A percentile compares a stretch with the other conserved stretches of the same genome.
Evolutionary conservation across 1,139 yeast species (phyloP).

Genomic region (Candida sp.): DNA sequence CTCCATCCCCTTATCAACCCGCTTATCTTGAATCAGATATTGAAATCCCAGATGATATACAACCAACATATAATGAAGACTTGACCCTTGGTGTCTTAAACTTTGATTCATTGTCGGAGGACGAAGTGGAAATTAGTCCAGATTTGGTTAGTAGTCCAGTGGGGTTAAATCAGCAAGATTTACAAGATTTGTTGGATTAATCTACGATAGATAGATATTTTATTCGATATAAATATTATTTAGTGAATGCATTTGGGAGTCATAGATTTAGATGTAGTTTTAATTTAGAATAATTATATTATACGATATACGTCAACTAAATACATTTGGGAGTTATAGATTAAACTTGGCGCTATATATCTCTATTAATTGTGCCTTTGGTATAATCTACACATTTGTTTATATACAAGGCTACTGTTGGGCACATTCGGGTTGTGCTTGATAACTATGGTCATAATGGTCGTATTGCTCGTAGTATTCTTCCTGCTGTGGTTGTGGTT

Average conservation of each 20-base stretch:
- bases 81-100: conserved; percentile 11
- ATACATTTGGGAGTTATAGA: neutral
- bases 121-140: neutral
- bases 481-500: conserved; percentile 6
- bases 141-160: conserved; percentile 5
- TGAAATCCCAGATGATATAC: conserved; percentile 6
- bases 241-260: conserved; percentile 2
- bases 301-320: neutral
- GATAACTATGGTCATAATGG: conserved; percentile 7
- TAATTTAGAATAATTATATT: neutral
- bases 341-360: too few relatives aligned
- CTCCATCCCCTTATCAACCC: conserved; percentile 30
- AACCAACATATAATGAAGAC: conserved; percentile 8
- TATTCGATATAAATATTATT: neutral
- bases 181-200: conserved; percentile 35
- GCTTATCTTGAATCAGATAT: conserved; percentile 17
- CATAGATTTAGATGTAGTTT: neutral
- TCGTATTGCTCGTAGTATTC: conserved; percentile 8
- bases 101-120: conserved; percentile 8
- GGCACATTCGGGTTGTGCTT: conserved; percentile 35
- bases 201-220: neutral
- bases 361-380: neutral
- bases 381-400: conserved; percentile 8
- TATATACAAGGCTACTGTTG: conserved; percentile 24
- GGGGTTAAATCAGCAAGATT: conserved; percentile 34